phyloP scores from a whole-genome alignment of 768 basidiomycete species.

The Strobilomyces dryophilus region DNA sequence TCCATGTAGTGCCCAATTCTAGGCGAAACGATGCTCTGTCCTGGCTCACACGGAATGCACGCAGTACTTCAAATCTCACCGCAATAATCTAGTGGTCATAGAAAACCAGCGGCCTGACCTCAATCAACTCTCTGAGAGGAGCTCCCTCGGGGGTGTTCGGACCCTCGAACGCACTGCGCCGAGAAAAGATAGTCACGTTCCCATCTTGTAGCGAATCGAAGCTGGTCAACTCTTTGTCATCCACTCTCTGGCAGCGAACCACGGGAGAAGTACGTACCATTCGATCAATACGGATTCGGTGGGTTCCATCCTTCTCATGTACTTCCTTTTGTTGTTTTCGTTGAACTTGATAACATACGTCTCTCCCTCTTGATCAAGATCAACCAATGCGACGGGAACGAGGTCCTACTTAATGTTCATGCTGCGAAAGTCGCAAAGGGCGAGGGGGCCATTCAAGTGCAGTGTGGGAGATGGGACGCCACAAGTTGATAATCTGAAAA shows the following conservation, averaged over 20 bases:
- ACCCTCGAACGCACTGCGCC: conserved; percentile 34
- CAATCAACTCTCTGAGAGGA: conserved; percentile 33
- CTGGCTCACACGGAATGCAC: not conserved
- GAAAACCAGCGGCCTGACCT: conserved; percentile 34
- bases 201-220: conserved; percentile 35
- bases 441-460: conserved; percentile 48
- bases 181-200: conserved; percentile 30
- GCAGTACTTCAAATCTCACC: not conserved
- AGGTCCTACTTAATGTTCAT: conserved; percentile 38
- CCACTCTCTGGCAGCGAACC: not conserved
- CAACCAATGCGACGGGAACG: conserved; percentile 34
- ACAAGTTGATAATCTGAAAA: conserved; percentile 53
- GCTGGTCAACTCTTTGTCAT: conserved; percentile 11
- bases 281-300: conserved; percentile 48
- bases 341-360: conserved; percentile 38
- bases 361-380: conserved; percentile 43
- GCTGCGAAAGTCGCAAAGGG: conserved; percentile 44
- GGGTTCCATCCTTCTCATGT: conserved; percentile 39
- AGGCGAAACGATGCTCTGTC: too few relatives aligned
- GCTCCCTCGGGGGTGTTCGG: conserved; percentile 30
- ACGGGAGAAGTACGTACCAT: conserved; percentile 31
- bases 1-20: too few relatives aligned
- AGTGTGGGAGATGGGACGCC: conserved; percentile 46
- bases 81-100: conserved; percentile 19
- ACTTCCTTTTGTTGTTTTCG: conserved; percentile 42